Evolutionary conservation across 2,329 filamentous ascomycete genomes (phyloP).

Genomic region (Dactylonectria macrodidyma): DNA sequence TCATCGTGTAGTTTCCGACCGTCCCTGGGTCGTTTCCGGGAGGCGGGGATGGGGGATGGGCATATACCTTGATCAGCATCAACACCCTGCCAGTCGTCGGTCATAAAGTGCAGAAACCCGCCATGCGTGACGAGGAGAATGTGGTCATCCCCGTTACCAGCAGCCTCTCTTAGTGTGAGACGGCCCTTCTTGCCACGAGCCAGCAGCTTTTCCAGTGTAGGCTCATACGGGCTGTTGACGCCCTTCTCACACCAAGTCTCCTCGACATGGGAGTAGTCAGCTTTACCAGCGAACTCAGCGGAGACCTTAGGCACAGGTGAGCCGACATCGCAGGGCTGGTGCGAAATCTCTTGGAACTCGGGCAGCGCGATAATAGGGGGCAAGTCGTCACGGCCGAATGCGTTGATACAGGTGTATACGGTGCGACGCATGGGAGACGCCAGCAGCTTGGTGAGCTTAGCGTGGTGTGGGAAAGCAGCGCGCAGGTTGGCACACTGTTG

Average conservation of each 20-base stretch:
- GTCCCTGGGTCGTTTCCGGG: neutral
- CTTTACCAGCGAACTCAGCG: constrained; percentile 72
- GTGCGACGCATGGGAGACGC: constrained; percentile 87
- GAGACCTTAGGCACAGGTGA: constrained; percentile 68
- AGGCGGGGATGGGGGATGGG: constrained; percentile 17
- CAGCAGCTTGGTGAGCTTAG: constrained; percentile 77
- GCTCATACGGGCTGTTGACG: constrained; percentile 60
- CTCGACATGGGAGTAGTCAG: constrained; percentile 75
- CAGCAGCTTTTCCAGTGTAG: constrained; percentile 67
- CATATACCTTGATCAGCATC: constrained; percentile 58
- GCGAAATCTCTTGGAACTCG: constrained; percentile 83
- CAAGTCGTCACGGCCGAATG: constrained; percentile 70
- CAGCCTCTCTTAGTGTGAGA: constrained; percentile 67
- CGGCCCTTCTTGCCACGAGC: constrained; percentile 74
- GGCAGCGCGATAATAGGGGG: constrained; percentile 76
- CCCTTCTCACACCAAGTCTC: constrained; percentile 81
- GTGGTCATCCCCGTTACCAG: constrained; percentile 69
- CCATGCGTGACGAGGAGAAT: constrained; percentile 87
- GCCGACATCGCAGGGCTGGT: constrained; percentile 83
- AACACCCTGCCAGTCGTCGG: constrained; percentile 82
- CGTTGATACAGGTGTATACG: constrained; percentile 80
- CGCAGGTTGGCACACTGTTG: constrained; percentile 79
- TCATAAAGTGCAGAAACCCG: constrained; percentile 87
- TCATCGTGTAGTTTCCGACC: neutral
- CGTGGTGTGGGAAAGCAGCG: constrained; percentile 75